These are phyloP conservation scores for Nicotiana undulata DNA, from an alignment of 257 asterid genomes.

Conservation along the genomic window DNA sequence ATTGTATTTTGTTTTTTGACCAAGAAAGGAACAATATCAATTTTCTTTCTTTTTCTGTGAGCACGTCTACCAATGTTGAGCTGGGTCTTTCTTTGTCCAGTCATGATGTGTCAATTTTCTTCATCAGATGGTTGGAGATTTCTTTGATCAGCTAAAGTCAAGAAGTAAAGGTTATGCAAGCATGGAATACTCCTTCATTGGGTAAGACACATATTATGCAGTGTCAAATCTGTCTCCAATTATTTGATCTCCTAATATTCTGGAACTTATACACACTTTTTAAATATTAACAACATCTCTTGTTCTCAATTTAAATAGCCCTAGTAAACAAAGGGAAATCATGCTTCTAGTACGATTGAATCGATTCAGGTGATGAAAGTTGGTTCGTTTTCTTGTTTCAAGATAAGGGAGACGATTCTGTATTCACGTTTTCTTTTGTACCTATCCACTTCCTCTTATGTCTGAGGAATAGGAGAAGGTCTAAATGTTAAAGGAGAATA, in stretches of 20 bases:
- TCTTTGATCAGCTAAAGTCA: constrained; percentile 97
- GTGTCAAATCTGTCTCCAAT: not conserved
- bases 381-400: not conserved
- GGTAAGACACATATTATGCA: constrained; percentile 34
- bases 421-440: not conserved
- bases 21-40: not conserved
- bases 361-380: not conserved
- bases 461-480: not conserved
- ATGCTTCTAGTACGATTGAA: not conserved
- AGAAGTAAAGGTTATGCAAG: constrained; percentile 99
- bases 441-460: not conserved
- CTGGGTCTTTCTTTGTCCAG: not conserved
- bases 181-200: constrained; percentile 94
- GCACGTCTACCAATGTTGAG: not conserved
- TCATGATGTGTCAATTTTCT: constrained; percentile 12
- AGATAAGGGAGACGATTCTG: not conserved
- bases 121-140: constrained; percentile 97
- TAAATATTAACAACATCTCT: not conserved
- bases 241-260: not conserved
- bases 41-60: not conserved
- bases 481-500: not conserved
- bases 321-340: not conserved
- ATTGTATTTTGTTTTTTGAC: not conserved
- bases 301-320: not conserved
- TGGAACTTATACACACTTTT: not conserved